Percentiles rank a stretch among this genome's conserved stretches.
phyloP scores from a whole-genome alignment of 495 filamentous ascomycete genomes.

The Penicillium roqueforti region DNA sequence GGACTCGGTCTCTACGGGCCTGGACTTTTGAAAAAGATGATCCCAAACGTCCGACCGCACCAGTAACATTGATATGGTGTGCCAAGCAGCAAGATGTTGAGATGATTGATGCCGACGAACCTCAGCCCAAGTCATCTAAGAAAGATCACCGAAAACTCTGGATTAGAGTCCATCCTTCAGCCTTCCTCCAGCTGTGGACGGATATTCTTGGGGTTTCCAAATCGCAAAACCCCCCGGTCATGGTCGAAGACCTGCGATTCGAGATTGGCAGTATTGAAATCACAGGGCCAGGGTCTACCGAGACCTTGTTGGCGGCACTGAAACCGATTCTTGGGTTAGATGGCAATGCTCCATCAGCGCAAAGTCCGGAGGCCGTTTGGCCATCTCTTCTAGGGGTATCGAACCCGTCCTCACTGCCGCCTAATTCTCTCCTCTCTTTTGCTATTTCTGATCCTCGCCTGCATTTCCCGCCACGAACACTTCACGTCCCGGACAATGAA shows the following conservation, averaged over 20 bases:
- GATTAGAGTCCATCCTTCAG: conserved; percentile 81
- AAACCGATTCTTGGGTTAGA: conserved; percentile 45
- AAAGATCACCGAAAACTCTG: conserved; percentile 57
- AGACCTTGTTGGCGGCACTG: conserved; percentile 70
- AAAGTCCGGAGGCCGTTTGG: conserved; percentile 56
- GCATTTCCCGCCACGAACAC: conserved; percentile 55
- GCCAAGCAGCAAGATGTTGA: conserved; percentile 34
- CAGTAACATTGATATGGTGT: conserved; percentile 71
- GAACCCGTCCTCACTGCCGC: conserved; percentile 72
- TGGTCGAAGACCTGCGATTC: conserved; percentile 85
- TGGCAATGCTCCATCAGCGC: conserved; percentile 19
- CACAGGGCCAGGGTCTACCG: conserved; percentile 76
- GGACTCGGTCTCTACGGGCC: conserved; percentile 63
- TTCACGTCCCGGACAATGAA: conserved; percentile 32
- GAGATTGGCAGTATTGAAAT: conserved; percentile 94
- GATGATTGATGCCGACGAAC: conserved; percentile 29
- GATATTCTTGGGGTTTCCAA: conserved; percentile 67
- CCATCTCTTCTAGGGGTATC: conserved; percentile 61
- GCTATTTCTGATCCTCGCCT: conserved; percentile 75
- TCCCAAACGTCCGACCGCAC: conserved; percentile 60
- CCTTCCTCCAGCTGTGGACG: conserved; percentile 80
- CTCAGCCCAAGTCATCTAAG: conserved; percentile 25
- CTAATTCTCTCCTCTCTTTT: conserved; percentile 68
- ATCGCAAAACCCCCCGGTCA: conserved; percentile 64
- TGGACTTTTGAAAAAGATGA: conserved; percentile 60